Conservation (phyloP, 371 early-diverging fungal species). For the Mucor irregularis region DNA sequence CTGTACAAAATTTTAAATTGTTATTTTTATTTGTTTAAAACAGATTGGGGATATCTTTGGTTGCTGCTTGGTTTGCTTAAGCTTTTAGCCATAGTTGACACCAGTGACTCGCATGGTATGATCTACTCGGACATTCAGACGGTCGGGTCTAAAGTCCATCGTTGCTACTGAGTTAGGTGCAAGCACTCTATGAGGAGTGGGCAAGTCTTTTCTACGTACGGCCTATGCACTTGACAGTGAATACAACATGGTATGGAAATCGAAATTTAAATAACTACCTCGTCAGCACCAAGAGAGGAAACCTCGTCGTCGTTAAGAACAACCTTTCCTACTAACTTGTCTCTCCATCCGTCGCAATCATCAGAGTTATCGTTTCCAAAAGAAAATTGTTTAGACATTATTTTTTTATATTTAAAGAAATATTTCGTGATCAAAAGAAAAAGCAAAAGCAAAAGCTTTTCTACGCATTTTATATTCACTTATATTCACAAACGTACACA, state of each 20-base stretch:
- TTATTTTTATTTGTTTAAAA: no score
- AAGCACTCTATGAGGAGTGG: slow-evolving; percentile 28
- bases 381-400: neutral
- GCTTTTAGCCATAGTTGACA: slow-evolving; percentile 36
- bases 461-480: no score
- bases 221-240: slow-evolving; percentile 21
- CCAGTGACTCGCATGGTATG: slow-evolving; percentile 21
- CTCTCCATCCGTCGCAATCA: slow-evolving; percentile 35
- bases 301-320: slow-evolving; percentile 28
- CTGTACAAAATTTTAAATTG: no score
- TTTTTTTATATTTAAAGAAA: no score
- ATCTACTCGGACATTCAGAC: slow-evolving; percentile 42
- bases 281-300: slow-evolving; percentile 22
- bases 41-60: no score
- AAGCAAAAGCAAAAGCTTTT: no score
- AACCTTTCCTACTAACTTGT: slow-evolving; percentile 41
- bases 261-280: slow-evolving; percentile 34
- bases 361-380: neutral
- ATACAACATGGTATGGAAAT: no score
- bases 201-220: slow-evolving; percentile 36
- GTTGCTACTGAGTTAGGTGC: slow-evolving; percentile 29
- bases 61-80: no score
- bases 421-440: no score
- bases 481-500: no score
- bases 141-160: slow-evolving; percentile 39